phyloP scores from a whole-genome alignment of 257 asterid species.

The Fraxinus quadrangulata region DNA sequence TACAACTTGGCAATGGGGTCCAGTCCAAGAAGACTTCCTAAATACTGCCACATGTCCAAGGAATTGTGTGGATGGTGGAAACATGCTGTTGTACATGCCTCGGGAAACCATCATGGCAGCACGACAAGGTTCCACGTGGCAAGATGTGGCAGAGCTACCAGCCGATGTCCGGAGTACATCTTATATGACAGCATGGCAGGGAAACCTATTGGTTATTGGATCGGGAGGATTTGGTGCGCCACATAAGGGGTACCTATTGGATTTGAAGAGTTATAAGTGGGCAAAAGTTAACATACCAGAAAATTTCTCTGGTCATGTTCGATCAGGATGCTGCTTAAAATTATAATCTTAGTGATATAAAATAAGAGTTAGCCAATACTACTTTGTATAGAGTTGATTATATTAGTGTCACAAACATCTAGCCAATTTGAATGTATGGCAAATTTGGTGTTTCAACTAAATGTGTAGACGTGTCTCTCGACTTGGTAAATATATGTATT shows the following conservation, averaged over 20 bases:
- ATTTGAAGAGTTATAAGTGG: conserved; percentile 49
- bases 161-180: conserved; percentile 28
- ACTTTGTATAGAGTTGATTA: no score
- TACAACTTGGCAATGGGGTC: conserved; percentile 50
- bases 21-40: conserved; percentile 39
- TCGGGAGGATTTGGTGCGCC: conserved; percentile 39
- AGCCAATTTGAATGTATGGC: no score
- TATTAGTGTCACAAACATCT: no score
- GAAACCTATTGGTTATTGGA: conserved; percentile 55
- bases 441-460: no score
- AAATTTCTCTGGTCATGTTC: conserved; percentile 64
- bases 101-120: conserved; percentile 36
- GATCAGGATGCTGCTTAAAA: conserved; percentile 65
- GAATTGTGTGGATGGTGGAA: conserved; percentile 39
- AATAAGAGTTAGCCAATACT: no score
- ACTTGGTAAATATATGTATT: no score
- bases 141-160: conserved; percentile 37
- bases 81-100: conserved; percentile 33
- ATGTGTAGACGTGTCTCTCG: no score
- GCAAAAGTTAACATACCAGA: conserved; percentile 41
- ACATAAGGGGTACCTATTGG: conserved; percentile 41
- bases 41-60: conserved; percentile 43
- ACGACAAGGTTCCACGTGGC: conserved; percentile 43
- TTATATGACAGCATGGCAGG: conserved; percentile 50
- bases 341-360: conserved; percentile 25